Evolutionary conservation across 2,329 filamentous ascomycete species (phyloP).

Genomic region (Onygenales sp.): DNA sequence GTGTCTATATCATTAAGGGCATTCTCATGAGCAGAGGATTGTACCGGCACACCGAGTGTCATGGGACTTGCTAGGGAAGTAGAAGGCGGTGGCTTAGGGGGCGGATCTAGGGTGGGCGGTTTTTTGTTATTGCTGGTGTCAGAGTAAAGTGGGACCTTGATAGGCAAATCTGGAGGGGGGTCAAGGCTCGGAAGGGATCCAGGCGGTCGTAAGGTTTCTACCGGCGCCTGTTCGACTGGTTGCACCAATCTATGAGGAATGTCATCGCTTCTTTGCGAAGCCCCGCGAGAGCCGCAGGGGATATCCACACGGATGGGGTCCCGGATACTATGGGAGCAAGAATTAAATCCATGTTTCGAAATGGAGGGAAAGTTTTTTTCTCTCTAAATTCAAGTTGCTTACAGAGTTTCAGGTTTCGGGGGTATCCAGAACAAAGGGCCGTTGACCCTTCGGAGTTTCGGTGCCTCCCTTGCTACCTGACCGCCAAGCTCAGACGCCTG

Average conservation of each 20-base stretch:
- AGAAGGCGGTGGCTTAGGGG: background rate
- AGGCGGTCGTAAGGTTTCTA: background rate
- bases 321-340: background rate
- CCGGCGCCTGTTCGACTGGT: background rate
- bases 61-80: background rate
- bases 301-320: background rate
- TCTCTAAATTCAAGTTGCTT: too few species aligned
- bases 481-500: background rate
- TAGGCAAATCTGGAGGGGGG: background rate
- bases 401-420: too few species aligned
- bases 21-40: background rate
- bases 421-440: too few species aligned
- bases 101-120: background rate
- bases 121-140: background rate
- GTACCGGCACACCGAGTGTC: background rate
- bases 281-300: background rate
- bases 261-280: background rate
- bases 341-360: too few species aligned
- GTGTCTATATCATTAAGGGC: background rate
- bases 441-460: too few species aligned
- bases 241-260: background rate
- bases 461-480: too few species aligned
- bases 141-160: background rate
- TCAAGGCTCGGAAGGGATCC: background rate
- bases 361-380: too few species aligned